phyloP scores from a whole-genome alignment of 2,329 filamentous ascomycete species.

The Aspergillus caelatus region DNA sequence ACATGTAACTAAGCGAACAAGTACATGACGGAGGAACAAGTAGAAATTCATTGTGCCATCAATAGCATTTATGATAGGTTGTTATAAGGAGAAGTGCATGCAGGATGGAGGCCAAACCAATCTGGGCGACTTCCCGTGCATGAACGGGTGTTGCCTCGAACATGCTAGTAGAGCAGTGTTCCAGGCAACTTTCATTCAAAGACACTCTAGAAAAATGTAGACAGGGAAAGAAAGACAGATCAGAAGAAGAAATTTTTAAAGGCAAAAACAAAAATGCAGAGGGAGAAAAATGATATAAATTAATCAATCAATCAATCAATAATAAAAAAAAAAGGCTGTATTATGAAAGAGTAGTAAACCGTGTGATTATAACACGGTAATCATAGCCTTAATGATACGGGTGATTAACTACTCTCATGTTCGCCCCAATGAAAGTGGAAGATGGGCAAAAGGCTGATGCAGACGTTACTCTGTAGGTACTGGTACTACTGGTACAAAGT shows the following conservation, averaged over 20 bases:
- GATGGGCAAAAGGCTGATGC: background rate
- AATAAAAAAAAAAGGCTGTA: background rate
- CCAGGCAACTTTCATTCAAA: too few species aligned
- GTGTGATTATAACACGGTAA: background rate
- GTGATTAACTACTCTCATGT: background rate
- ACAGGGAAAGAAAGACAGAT: too few species aligned
- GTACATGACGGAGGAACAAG: constrained; percentile 1
- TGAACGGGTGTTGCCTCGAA: constrained; percentile 22
- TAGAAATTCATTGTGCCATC: background rate
- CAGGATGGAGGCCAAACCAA: background rate
- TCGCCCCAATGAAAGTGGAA: background rate
- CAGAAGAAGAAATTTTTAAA: too few species aligned
- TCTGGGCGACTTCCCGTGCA: constrained; percentile 12
- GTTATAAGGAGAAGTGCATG: background rate
- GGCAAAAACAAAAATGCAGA: constrained; percentile 3
- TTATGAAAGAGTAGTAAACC: background rate
- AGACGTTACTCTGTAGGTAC: background rate
- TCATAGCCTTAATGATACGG: background rate
- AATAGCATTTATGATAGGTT: background rate
- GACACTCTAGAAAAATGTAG: too few species aligned
- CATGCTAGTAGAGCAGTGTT: background rate
- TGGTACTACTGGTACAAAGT: background rate
- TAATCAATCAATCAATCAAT: too few species aligned
- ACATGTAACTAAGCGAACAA: constrained; percentile 7
- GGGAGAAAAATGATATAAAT: background rate